Evolutionary conservation across 2,329 filamentous ascomycete species (phyloP), one percentile per base, ranked within the genome.

Genomic region (Pleoardoris graminearum): DNA sequence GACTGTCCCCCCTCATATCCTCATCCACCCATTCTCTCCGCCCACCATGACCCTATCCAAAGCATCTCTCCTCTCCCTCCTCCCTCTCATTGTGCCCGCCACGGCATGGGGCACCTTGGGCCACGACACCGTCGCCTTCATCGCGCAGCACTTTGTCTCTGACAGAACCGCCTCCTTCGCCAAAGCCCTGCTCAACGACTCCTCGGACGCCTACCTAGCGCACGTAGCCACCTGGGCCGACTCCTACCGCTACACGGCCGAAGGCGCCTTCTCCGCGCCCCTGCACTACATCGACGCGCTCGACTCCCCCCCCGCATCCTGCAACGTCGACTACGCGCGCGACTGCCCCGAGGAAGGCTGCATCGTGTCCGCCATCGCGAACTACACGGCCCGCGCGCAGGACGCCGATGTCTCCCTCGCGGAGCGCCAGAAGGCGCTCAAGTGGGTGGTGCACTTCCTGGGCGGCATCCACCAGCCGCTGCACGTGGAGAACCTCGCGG

Each of bases 381-480:
- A 84, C 27, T 68, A 67, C 67, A 79, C 74, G 14, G 68, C 62
- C 10, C 73, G 73, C 30, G 74, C 76, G 0, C 63, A 69, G n/a
- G 56, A 66, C 41, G 61, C 57, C 3, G 53, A 51, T 19, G 50
- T 77, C 30, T 58, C 64, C 39, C 57, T 61, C 7, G 55, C 51
- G 16, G 69, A 77, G 58, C 67, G 70, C 33, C 72, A 74, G 51
- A 74, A 77, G 43, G 79, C 79, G 0, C 62, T 83, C 17, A 75
- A 76, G 51, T 82, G 79, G 68, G 66, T 83, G 48, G 70, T 83
- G 19, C 80, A 73, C 47, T 81, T 82, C 62, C 74, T 94, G 10
- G 83, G 90, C 51, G 91, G 96, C 68, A 83, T 90, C 22, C 84
- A 84, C 54, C 91, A 91, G 66, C 89, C 88, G 0, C 76, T 95